phyloP scores from a whole-genome alignment of 371 early-diverging fungal species.

The Mortierella sp. region DNA sequence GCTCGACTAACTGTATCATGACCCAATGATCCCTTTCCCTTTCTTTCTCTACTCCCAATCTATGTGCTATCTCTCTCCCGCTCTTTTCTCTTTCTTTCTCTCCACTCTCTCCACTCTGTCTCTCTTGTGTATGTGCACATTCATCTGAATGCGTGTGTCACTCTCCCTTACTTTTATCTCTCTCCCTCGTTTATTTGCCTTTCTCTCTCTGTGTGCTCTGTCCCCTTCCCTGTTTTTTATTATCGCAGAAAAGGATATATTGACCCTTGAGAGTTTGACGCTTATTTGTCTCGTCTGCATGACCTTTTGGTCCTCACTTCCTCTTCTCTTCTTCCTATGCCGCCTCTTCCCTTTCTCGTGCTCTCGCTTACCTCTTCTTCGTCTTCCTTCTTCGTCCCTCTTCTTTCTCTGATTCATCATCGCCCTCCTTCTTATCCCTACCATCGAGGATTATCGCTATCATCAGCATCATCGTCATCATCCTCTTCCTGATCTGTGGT shows the following conservation, averaged over 20 bases:
- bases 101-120: background rate
- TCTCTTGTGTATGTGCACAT: background rate
- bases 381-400: slow-evolving; percentile 2
- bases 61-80: background rate
- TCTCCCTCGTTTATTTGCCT: too few relatives aligned
- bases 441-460: too few relatives aligned
- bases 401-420: background rate
- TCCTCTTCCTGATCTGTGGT: background rate
- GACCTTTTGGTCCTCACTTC: background rate
- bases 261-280: too few relatives aligned
- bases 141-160: background rate
- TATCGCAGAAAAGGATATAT: too few relatives aligned
- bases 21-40: too few relatives aligned
- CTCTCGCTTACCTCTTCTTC: too few relatives aligned
- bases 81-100: background rate
- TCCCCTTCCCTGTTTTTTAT: too few relatives aligned
- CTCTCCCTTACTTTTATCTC: too few relatives aligned
- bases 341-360: background rate
- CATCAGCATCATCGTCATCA: background rate
- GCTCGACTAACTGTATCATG: too few relatives aligned
- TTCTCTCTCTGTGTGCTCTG: too few relatives aligned
- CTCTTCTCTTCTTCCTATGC: background rate
- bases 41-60: too few relatives aligned
- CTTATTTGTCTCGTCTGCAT: too few relatives aligned
- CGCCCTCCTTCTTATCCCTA: background rate